Percentiles rank a stretch among this genome's conserved stretches.
These are phyloP conservation scores for Angomonas desouzai DNA, from an alignment of 208 protist species.

Conservation along the genomic window DNA sequence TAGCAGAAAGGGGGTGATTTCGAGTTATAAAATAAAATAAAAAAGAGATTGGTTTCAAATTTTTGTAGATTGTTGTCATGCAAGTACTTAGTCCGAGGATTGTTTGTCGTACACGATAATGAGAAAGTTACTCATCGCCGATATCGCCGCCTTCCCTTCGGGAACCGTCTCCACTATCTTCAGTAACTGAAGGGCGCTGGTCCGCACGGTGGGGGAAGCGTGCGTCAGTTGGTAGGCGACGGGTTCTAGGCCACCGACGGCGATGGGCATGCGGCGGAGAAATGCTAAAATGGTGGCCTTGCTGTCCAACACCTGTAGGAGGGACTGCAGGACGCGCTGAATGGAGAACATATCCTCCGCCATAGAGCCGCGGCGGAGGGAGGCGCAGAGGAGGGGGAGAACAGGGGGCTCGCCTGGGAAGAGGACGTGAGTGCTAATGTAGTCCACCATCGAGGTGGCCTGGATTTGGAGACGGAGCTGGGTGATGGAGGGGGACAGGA, in stretches of 20 bases:
- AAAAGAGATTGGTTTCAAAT: not conserved
- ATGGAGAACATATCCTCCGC: conserved; percentile 29
- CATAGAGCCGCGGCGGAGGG: conserved; percentile 41
- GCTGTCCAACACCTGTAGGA: conserved; percentile 35
- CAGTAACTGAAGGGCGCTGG: conserved; percentile 35
- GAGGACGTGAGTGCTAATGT: conserved; percentile 28
- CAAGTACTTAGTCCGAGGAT: not conserved
- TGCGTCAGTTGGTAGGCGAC: conserved; percentile 63
- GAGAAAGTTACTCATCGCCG: conserved; percentile 69
- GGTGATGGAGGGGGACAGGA: conserved; percentile 25
- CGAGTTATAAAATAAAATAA: conserved; percentile 1
- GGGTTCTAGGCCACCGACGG: conserved; percentile 55
- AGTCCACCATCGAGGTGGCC: conserved; percentile 37
- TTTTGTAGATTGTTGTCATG: conserved; percentile 5
- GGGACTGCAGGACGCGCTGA: conserved; percentile 30
- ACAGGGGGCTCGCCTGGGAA: conserved; percentile 29
- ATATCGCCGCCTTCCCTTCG: conserved; percentile 44
- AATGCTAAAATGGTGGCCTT: conserved; percentile 43
- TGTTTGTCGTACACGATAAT: conserved; percentile 56
- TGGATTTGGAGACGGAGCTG: conserved; percentile 29
- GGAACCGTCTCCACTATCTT: conserved; percentile 38
- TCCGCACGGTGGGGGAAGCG: conserved; percentile 29
- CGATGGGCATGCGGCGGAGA: conserved; percentile 61
- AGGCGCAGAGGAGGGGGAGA: conserved; percentile 37
- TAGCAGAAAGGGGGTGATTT: too few species aligned